Percentiles rank a stretch among this genome's conserved stretches.
These are phyloP conservation scores for Vinca minor DNA, from an alignment of 257 asterid species.

Conservation along the genomic window DNA sequence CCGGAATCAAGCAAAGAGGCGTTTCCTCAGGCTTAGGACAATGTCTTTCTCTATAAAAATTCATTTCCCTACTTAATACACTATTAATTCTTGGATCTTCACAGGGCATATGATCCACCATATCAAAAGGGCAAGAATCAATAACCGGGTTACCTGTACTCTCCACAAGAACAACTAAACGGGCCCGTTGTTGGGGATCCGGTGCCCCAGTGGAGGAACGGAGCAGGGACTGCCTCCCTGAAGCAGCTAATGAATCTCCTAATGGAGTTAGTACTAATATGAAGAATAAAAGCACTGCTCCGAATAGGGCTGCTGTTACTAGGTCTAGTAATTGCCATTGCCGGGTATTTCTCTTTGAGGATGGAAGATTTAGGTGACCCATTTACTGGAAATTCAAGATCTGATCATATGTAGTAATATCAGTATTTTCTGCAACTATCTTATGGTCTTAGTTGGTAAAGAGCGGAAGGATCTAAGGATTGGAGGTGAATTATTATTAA, in stretches of 20 bases:
- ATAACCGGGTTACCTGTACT: conserved; percentile 35
- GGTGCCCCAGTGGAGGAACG: conserved; percentile 34
- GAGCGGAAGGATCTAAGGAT: conserved; percentile 16
- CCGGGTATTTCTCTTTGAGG: conserved; percentile 63
- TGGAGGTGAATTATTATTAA: neutral
- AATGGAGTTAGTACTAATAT: conserved; percentile 60
- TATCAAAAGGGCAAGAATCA: conserved; percentile 57
- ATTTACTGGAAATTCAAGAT: conserved; percentile 30
- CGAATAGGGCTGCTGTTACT: conserved; percentile 58
- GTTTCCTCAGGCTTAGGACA: conserved; percentile 69
- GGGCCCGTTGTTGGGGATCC: conserved; percentile 73
- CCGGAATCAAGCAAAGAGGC: conserved; percentile 87
- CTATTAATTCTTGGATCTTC: conserved; percentile 88
- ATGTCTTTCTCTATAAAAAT: conserved; percentile 90
- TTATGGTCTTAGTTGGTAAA: too few species aligned
- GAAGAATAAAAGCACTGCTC: conserved; percentile 67
- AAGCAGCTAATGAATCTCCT: conserved; percentile 81
- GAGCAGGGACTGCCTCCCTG: conserved; percentile 65
- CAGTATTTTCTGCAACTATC: neutral
- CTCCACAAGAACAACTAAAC: conserved; percentile 53
- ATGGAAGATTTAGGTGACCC: conserved; percentile 66
- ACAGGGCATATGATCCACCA: conserved; percentile 95
- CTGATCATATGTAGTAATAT: conserved; percentile 11
- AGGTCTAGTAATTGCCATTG: conserved; percentile 73
- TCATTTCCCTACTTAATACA: conserved; percentile 94